Base-by-base conservation (phyloP, 345 rosid genomes). In the Eucalyptus guilfoylei region DNA sequence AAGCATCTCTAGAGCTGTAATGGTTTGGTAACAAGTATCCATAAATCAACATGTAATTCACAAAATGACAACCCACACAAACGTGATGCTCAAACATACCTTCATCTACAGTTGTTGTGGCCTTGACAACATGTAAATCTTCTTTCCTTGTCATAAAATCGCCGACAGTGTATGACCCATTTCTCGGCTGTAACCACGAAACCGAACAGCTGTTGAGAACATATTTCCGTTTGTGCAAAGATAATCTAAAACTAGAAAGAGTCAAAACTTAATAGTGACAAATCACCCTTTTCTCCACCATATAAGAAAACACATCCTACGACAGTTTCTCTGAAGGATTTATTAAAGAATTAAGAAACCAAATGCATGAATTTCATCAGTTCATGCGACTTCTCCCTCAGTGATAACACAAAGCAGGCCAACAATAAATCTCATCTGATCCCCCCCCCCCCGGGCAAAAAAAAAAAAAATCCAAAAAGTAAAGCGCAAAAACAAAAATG, bases 81-180 rank as follows among this genome's bases (percentile, higher is more conserved):
- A 76, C 15, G 88, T 40, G 87, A 88, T 72, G 26, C 44, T 14
- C 37, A 89, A 4, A 83, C 89, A 81, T 92, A 95, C 99, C 99
- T 94, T 97, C 97, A 91, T 98, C 98, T 24, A 97, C 98, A 7
- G 95, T 93, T 1, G 99, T 98, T 14, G 97, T 90, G 14, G 97
- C 90, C 91, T 95, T 98, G 34, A 96, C 98, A 87, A 95, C 97
- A 86, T 90, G 93, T 89, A 98, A 91, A 87, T 93, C 83, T 72
- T 95, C 94, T 88, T 95, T 98, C 87, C 67, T 91, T 8, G 99
- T 96, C 99, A 96, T 98, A 89, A 96, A 95, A 94, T 96, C 98
- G 19, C 99, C 99, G 52, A 97, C 99, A 1, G 94, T 96, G 72
- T 94, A 97, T 21, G 93, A 89, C 42, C 96, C 99, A 86, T 91